Evolutionary conservation across 2,329 filamentous ascomycete species (phyloP).

Genomic region (Fusarium incarnatum): DNA sequence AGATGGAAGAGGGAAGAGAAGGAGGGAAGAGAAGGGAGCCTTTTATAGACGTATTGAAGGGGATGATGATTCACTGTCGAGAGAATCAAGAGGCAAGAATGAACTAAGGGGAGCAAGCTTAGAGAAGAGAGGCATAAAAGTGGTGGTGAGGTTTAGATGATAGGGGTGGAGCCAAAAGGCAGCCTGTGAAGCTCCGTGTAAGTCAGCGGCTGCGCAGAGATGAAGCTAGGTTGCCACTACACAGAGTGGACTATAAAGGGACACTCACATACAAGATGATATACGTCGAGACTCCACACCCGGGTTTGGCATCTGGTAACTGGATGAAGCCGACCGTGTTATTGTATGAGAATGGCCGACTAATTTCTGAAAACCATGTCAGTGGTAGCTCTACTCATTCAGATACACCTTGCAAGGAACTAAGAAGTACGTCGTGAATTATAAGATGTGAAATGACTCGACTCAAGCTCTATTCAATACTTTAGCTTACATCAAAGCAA

Average conservation of each 20-base stretch:
- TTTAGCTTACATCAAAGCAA: constrained; percentile 13
- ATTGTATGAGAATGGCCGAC: background rate
- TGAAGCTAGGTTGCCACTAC: background rate
- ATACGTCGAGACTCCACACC: background rate
- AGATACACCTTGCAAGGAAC: background rate
- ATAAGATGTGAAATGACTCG: constrained; percentile 20
- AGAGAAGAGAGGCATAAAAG: constrained; percentile 1
- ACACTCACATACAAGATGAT: background rate
- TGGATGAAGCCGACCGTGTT: background rate
- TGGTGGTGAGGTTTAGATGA: constrained; percentile 8
- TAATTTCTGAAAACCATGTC: background rate
- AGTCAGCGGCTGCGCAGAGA: constrained; percentile 13
- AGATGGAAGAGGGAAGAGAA: background rate
- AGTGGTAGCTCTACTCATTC: background rate
- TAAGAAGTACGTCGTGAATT: background rate
- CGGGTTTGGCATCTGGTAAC: background rate
- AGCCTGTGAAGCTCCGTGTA: constrained; percentile 18
- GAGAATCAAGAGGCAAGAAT: background rate
- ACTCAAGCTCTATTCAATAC: constrained; percentile 30
- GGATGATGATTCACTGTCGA: constrained; percentile 3
- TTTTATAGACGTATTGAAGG: background rate
- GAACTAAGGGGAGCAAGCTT: background rate
- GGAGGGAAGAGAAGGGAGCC: background rate
- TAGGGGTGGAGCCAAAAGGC: constrained; percentile 11
- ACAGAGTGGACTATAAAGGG: constrained; percentile 4